A percentile compares a stretch with the other conserved stretches of the same genome.
These are phyloP conservation scores for Blastomyces parvus DNA, from an alignment of 2,329 filamentous ascomycete species.

Conservation along the genomic window DNA sequence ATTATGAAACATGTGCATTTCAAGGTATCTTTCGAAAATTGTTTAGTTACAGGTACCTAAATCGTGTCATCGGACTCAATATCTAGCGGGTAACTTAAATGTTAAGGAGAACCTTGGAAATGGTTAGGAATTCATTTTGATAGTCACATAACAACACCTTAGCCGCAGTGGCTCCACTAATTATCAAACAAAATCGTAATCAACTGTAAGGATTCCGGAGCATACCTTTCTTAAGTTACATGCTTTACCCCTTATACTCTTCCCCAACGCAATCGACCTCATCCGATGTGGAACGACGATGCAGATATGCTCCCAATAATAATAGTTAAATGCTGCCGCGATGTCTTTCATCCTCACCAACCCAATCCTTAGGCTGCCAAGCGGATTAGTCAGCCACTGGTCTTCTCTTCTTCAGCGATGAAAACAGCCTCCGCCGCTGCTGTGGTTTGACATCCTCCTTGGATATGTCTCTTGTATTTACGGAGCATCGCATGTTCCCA, in stretches of 20 bases:
- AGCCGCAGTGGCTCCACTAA: background rate
- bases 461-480: background rate
- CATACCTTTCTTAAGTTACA: background rate
- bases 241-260: background rate
- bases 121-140: background rate
- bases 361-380: background rate
- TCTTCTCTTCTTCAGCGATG: background rate
- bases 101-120: background rate
- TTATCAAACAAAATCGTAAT: background rate
- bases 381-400: background rate
- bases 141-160: background rate
- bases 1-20: background rate
- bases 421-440: background rate
- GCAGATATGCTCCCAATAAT: background rate
- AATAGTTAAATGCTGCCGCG: too few species aligned
- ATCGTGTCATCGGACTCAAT: background rate
- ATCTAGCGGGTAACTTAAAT: background rate
- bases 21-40: background rate
- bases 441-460: background rate
- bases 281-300: background rate
- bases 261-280: background rate
- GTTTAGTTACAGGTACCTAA: background rate
- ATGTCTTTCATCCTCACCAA: background rate
- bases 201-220: background rate
- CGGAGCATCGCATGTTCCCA: background rate